Evolutionary conservation across 1,284 basidiomycete genomes (phyloP), one percentile per base, ranked within the genome.

Genomic region (Trametes pubescens): DNA sequence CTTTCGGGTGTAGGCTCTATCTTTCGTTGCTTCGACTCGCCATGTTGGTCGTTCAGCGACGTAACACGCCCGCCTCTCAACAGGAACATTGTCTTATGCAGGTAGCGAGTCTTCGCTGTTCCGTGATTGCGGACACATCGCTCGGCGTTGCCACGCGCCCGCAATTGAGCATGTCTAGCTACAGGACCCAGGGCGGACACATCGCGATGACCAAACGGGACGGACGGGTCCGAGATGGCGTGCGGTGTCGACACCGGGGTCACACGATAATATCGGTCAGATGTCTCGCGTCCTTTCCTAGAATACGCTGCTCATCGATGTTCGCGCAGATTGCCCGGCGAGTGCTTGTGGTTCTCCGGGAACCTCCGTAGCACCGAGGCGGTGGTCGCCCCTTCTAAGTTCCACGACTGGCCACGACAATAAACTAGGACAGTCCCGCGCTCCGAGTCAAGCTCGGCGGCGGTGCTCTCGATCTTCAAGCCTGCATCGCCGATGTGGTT

Each of bases 1-100:
- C 29, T 38, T 61, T 16, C 29, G 63, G 11, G 55, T 57, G n/a
- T 51, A 59, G 49, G 21, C 6, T 21, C 49, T 8, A 13, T 48
- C 2, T 10, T 7, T 11, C 14, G 47, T 29, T 48, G 26, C 21
- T n/a, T 24, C 21, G 11, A 24, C 22, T 24, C 37, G 14, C 37
- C 37, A 38, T 38, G 37, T 16, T 38, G 37, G 10, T 16, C 37
- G 14, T 11, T 10, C 37, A 2, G 37, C 37, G 37, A 10, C 37
- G 10, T 16, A 38, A 38, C 37, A 38, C 37, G 37, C 14, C 37
- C 37, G 37, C 14, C 11, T 38, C 11, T 13, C 34, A 11, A 38
- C 11, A 38, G 37, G 14, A 16, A 11, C 14, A 38, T 38, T 16
- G 14, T 16, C 37, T 38, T 13, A 38, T 11, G 37, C 37, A 38